Conservation (phyloP, 352 stramenopile genomes). For the Phytophthora sp. region DNA sequence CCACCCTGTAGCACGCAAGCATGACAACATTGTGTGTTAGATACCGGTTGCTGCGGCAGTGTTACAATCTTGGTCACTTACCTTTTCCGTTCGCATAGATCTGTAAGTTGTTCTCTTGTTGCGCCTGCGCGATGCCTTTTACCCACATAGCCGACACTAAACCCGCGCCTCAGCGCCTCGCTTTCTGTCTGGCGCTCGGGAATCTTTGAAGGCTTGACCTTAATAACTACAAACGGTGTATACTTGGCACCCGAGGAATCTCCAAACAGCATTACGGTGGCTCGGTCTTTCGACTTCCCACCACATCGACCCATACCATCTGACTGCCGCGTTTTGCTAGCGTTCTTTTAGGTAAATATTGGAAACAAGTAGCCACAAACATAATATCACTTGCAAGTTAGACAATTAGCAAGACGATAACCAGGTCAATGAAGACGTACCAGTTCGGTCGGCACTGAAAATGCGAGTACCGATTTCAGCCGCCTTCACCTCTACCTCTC, state of each 20-base stretch:
- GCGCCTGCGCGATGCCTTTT: neutral
- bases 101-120: neutral
- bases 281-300: too few species aligned
- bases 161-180: neutral
- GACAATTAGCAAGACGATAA: too few species aligned
- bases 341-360: neutral
- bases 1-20: neutral
- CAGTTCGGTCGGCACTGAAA: neutral
- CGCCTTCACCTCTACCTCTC: neutral
- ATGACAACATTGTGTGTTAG: too few species aligned
- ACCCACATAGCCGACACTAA: neutral
- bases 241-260: neutral
- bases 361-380: too few species aligned
- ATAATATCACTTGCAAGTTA: too few species aligned
- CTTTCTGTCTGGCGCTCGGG: neutral
- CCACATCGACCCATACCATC: neutral
- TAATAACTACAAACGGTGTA: constrained; percentile 1
- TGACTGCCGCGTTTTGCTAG: neutral
- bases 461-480: neutral
- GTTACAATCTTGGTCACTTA: too few species aligned
- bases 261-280: neutral
- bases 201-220: neutral
- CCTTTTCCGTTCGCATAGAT: neutral
- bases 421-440: too few species aligned
- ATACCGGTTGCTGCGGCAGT: too few species aligned